phyloP scores from a whole-genome alignment of 345 rosid genomes.

The Combretum micranthum region DNA sequence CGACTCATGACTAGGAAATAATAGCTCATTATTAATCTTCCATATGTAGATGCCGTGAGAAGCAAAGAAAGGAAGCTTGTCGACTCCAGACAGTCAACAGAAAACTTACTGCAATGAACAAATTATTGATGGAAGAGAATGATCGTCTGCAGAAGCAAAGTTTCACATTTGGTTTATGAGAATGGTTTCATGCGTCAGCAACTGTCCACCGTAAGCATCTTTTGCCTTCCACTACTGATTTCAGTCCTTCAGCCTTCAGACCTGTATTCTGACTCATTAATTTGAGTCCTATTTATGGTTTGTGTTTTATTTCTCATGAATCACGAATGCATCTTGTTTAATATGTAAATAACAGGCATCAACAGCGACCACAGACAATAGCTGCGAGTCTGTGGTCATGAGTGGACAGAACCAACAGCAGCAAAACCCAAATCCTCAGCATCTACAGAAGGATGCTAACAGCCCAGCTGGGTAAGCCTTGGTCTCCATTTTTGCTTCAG shows the following conservation, averaged over 20 bases:
- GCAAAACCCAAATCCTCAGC: constrained; percentile 94
- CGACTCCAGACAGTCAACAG: constrained; percentile 87
- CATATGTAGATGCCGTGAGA: constrained; percentile 71
- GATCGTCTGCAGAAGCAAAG: constrained; percentile 98
- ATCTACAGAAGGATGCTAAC: constrained; percentile 88
- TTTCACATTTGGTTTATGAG: constrained; percentile 87
- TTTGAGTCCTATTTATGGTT: background rate
- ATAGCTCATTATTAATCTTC: no score
- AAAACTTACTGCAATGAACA: constrained; percentile 89
- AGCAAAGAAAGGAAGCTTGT: constrained; percentile 93
- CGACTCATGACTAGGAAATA: no score
- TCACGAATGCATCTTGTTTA: background rate
- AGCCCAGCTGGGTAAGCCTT: constrained; percentile 90
- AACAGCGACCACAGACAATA: constrained; percentile 96
- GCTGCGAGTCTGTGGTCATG: constrained; percentile 99
- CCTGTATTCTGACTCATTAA: background rate
- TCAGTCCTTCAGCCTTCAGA: background rate
- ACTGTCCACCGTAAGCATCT: constrained; percentile 45
- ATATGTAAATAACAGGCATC: constrained; percentile 42
- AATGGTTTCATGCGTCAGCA: constrained; percentile 87
- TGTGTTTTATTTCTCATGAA: background rate
- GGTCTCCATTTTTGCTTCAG: background rate
- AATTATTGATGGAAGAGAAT: constrained; percentile 97
- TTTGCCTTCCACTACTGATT: background rate
- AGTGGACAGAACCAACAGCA: constrained; percentile 96